phyloP scores from a whole-genome alignment of 2,329 filamentous ascomycete species.

The Fusarium poae region DNA sequence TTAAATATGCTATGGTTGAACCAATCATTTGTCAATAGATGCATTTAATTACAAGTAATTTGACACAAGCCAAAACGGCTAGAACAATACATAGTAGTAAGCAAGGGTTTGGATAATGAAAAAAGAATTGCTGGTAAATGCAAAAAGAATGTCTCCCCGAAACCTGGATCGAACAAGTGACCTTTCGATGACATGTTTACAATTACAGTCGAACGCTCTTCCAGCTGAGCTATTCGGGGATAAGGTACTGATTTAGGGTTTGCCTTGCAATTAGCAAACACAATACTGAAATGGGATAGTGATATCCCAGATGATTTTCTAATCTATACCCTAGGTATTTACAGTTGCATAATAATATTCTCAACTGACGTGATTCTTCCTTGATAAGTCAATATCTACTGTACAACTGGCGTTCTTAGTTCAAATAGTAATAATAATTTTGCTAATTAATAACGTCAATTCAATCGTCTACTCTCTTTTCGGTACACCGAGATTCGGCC shows the following conservation, averaged over 20 bases:
- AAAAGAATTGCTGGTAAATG: neutral
- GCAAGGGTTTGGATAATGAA: neutral
- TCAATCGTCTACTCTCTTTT: neutral
- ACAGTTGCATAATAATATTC: neutral
- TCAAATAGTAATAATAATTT: fast-evolving
- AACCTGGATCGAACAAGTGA: slow-evolving; percentile 45
- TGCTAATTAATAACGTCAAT: neutral
- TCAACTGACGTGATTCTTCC: neutral
- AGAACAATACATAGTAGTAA: too few relatives aligned
- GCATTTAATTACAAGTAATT: neutral
- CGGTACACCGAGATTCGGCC: slow-evolving; percentile 1
- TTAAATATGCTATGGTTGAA: neutral
- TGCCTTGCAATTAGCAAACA: fast-evolving
- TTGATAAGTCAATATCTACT: fast-evolving
- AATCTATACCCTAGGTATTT: neutral
- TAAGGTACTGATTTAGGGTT: slow-evolving; percentile 6
- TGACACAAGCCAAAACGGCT: neutral
- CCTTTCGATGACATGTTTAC: slow-evolving; percentile 37
- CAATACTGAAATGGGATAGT: fast-evolving
- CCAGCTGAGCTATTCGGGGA: slow-evolving; percentile 45
- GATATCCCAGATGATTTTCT: too few relatives aligned
- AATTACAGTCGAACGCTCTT: slow-evolving; percentile 44
- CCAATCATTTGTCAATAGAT: neutral
- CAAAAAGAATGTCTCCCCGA: slow-evolving; percentile 31
- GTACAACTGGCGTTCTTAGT: fast-evolving